Base-by-base conservation (phyloP, 257 asterid species). In the Verbascum thapsus region DNA sequence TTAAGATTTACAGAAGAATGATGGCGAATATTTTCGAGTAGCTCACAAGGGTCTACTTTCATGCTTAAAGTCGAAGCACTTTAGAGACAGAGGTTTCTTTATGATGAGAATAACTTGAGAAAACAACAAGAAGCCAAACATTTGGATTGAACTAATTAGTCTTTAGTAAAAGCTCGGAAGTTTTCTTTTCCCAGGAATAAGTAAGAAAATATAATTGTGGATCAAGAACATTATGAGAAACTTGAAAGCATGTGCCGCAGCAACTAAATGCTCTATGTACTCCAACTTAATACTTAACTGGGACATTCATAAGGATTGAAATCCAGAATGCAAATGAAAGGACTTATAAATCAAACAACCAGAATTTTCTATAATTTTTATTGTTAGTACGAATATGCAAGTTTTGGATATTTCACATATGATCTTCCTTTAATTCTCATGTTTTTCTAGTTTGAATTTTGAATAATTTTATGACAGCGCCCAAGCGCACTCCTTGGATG, bases 401-500 rank as follows among this genome's bases (percentile, higher is more conserved):
- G 50, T 69, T 38, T 10, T 35, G 53, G 50, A 65, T 9, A n/a
- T 32, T 30, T 56, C 64, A 26, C 56, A 1, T 5, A 7, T 58
- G 16, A 32, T 20, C 58, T 32, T 10, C 51, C 61, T 34, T 9
- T 44, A 18, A 3, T 44, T 6, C 41, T 64, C 26, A 6, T 45
- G 10, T 39, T 45, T 17, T 56, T 18, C 41, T 68, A 15, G 13
- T 58, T 64, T 72, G 67, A 55, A 40, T 63, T 58, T 49, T 72
- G 40, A 38, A 53, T 52, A 17, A 65, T 57, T 55, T n/a, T 69
- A 34, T 81, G 63, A 49, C 92, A 90, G 97, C 75, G 97, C 95
- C 74, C 95, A 85, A 77, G 97, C 97, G 48, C 90, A 78, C 56
- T 85, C 96, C 68, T 70, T 87, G 76, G 74, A 87, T 35, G 92